Base-by-base conservation (phyloP, 176 grass and related monocot genomes). In the Themeda triandra region DNA sequence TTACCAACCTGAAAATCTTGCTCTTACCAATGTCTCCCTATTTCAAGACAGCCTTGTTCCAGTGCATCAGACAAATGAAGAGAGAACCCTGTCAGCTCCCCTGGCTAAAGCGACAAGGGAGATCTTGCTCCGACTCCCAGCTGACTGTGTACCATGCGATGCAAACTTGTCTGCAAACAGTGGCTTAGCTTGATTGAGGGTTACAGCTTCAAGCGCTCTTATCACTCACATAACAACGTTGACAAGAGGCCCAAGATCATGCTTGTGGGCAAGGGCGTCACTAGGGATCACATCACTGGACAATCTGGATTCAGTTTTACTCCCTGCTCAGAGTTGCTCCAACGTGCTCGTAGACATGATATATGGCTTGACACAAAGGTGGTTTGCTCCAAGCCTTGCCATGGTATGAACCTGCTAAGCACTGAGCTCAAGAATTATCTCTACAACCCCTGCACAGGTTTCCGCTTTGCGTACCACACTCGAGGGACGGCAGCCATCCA, bases 341-440 rank as follows among this genome's bases (percentile, higher is more conserved):
- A 13, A 46, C 10, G 15, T 17, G 29, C 33, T 54, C 13, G 24
- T 77, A 11, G 35, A 13, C 64, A 56, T 45, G 63, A 63, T 41
- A 78, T 36, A 25, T 69, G 18, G 53, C 48, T 79, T 71, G 66
- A 63, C 39, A 66, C 2, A 21, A 80, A 66, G 18, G 62, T 80
- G 1, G 62, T 80, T 33, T 80, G 77, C 60, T 66, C 84, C 53
- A 86, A 86, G 29, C 84, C 84, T 37, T 86, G 75, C 39, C 75
- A 72, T 86, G 84, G 75, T 1, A 6, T 86, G 76, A 86, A 86
- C 29, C 84, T 72, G 25, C 1, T 86, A 86, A 86, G 66, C 41
- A 64, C 7, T 13, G 76, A 70, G 21, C 45, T 5, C 0, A 54
- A 49, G 76, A 66, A 86, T 11, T 79, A 71, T 28, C 54, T 86